These are phyloP conservation scores for Chrysophaeum taylorii DNA, from an alignment of 352 stramenopile species.

Conservation along the genomic window DNA sequence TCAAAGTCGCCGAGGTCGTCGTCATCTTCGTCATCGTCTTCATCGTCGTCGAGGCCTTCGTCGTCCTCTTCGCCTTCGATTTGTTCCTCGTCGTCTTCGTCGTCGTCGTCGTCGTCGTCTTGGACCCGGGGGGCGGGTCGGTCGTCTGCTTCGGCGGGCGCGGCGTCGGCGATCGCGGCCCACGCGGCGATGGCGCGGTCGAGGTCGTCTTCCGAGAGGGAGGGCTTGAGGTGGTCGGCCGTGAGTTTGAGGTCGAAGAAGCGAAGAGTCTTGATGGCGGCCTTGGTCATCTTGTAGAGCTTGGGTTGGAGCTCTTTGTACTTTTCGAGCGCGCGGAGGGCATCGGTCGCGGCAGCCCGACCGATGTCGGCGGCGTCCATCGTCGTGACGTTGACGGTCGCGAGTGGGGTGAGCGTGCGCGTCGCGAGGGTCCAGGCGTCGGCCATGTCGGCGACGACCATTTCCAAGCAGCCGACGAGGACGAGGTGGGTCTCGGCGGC, in stretches of 20 bases:
- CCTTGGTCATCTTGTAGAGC: background rate
- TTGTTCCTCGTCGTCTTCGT: constrained; percentile 12
- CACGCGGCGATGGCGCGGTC: background rate
- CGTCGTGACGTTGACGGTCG: background rate
- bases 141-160: background rate
- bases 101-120: background rate
- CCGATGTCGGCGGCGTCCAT: background rate
- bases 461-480: constrained; percentile 14
- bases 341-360: background rate
- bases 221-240: too few species aligned
- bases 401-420: background rate
- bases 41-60: constrained; percentile 16
- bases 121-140: too few species aligned
- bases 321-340: background rate
- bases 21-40: constrained; percentile 14
- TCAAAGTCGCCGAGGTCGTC: background rate
- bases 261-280: background rate
- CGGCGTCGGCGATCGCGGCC: background rate
- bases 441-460: constrained; percentile 18
- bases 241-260: constrained; percentile 16
- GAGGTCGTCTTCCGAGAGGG: background rate
- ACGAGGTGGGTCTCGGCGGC: background rate
- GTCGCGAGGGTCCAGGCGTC: constrained; percentile 13
- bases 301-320: constrained; percentile 2
- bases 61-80: constrained; percentile 20